phyloP scores from a whole-genome alignment of 345 rosid species.

The Angophora floribunda region DNA sequence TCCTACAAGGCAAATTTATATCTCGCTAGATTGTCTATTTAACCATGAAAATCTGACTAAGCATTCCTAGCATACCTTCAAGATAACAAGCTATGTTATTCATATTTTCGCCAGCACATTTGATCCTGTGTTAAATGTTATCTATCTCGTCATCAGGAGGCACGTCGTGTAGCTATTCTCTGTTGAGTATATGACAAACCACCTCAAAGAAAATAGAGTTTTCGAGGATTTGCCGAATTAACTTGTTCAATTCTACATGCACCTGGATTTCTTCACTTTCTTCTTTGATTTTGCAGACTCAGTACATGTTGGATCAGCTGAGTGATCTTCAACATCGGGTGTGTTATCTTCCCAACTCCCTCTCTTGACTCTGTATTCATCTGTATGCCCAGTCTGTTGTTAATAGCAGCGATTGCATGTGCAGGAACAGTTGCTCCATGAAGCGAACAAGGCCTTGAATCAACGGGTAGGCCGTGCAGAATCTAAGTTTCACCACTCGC shows the following conservation, averaged over 20 bases:
- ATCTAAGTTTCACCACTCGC: background rate
- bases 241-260: background rate
- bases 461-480: slow-evolving; percentile 50
- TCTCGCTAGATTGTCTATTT: background rate
- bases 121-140: background rate
- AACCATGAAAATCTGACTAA: background rate
- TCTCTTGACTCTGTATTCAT: background rate
- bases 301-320: slow-evolving; percentile 89
- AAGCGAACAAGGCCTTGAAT: slow-evolving; percentile 67
- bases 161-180: background rate
- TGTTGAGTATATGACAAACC: background rate
- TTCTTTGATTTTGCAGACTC: slow-evolving; percentile 42
- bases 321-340: slow-evolving; percentile 87
- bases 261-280: background rate
- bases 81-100: background rate
- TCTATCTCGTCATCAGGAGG: background rate
- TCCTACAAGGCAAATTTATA: background rate
- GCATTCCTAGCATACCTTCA: background rate
- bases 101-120: background rate
- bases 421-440: slow-evolving; percentile 72
- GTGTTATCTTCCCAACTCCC: background rate
- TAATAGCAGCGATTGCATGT: background rate
- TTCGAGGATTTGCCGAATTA: background rate
- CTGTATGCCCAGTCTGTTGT: background rate
- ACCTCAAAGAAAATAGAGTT: background rate